Evolutionary conservation across 2,329 filamentous ascomycete species (phyloP).

Genomic region (Nothophoma quercina): DNA sequence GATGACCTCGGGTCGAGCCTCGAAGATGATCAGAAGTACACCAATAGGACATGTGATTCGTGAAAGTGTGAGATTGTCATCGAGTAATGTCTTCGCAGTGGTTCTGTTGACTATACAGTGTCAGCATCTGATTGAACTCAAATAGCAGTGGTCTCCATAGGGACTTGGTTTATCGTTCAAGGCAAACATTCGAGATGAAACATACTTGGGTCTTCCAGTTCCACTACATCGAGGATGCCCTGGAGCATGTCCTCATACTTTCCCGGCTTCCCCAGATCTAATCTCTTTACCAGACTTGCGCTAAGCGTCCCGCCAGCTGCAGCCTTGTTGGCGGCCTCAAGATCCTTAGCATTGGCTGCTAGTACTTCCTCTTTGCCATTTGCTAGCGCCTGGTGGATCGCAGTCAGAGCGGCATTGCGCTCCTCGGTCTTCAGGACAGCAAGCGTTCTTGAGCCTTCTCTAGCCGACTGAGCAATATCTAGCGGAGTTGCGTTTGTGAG

Average conservation of each 20-base stretch:
- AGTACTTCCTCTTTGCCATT: slow-evolving; percentile 77
- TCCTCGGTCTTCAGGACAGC: slow-evolving; percentile 78
- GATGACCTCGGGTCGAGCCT: slow-evolving; percentile 96
- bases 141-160: too few species aligned
- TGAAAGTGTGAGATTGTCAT: slow-evolving; percentile 85
- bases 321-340: slow-evolving; percentile 75
- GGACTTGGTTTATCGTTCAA: too few species aligned
- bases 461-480: slow-evolving; percentile 79
- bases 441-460: slow-evolving; percentile 80
- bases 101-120: slow-evolving; percentile 75
- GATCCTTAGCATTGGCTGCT: slow-evolving; percentile 83
- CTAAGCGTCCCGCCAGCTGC: slow-evolving; percentile 79
- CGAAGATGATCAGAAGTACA: slow-evolving; percentile 97
- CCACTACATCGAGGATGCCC: slow-evolving; percentile 87
- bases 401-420: slow-evolving; percentile 84
- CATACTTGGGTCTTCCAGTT: slow-evolving; percentile 84
- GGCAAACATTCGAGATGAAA: too few species aligned
- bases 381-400: slow-evolving; percentile 79
- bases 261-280: slow-evolving; percentile 84
- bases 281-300: slow-evolving; percentile 82
- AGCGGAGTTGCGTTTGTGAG: slow-evolving; percentile 83
- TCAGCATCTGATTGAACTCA: slow-evolving; percentile 22
- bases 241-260: slow-evolving; percentile 99
- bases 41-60: slow-evolving; percentile 94
- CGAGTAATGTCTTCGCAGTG: slow-evolving; percentile 82